Percentiles rank a stretch among this genome's conserved stretches.
Evolutionary conservation across 768 basidiomycete genomes (phyloP).

Genomic region (Boletus rubroflammeus): DNA sequence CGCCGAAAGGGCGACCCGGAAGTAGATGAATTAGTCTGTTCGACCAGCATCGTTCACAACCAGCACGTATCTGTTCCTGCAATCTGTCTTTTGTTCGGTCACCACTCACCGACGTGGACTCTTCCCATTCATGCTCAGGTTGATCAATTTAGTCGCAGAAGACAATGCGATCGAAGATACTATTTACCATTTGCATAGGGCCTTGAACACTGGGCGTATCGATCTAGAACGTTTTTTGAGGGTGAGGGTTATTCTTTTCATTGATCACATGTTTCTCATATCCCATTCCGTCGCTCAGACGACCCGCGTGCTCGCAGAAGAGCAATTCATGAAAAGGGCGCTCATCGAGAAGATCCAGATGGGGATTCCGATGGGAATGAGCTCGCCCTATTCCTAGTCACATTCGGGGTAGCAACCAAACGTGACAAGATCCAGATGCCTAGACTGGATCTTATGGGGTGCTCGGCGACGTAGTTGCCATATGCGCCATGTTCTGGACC

Average conservation of each 20-base stretch:
- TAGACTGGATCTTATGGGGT: slow-evolving; percentile 26
- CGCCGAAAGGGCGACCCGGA: slow-evolving; percentile 84
- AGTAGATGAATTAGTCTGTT: slow-evolving; percentile 95
- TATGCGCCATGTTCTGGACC: slow-evolving; percentile 35
- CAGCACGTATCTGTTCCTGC: slow-evolving; percentile 52
- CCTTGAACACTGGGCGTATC: slow-evolving; percentile 84
- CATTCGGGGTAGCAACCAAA: slow-evolving; percentile 32
- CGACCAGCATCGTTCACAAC: slow-evolving; percentile 93
- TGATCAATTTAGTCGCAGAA: slow-evolving; percentile 97
- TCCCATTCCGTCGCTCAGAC: slow-evolving; percentile 44
- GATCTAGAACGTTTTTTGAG: slow-evolving; percentile 94
- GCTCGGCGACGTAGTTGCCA: slow-evolving; percentile 38
- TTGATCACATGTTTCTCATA: slow-evolving; percentile 14
- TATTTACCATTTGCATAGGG: slow-evolving; percentile 93
- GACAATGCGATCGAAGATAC: slow-evolving; percentile 99
- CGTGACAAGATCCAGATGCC: slow-evolving; percentile 24
- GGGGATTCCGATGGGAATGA: slow-evolving; percentile 51
- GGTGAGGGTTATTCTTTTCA: slow-evolving; percentile 45
- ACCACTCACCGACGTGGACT: slow-evolving; percentile 15
- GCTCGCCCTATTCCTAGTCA: slow-evolving; percentile 38
- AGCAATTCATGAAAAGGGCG: slow-evolving; percentile 96
- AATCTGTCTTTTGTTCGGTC: neutral
- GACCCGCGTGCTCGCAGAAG: slow-evolving; percentile 83
- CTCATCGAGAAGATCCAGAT: slow-evolving; percentile 85
- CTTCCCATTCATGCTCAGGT: slow-evolving; percentile 42